These are phyloP conservation scores for Reutealis trisperma DNA, from an alignment of 345 rosid genomes.

Conservation along the genomic window DNA sequence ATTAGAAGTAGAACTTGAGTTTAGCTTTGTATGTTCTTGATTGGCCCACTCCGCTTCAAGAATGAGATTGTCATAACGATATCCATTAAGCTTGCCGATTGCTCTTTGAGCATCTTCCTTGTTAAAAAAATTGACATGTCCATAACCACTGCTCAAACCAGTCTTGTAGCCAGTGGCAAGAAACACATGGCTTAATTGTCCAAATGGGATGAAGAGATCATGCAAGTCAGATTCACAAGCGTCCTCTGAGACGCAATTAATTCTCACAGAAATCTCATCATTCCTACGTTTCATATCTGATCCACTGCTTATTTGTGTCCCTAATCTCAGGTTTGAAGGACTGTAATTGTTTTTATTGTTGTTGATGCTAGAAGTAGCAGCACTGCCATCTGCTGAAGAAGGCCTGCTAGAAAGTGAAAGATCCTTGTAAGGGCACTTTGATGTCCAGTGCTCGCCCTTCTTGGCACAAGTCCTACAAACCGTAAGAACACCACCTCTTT, in stretches of 20 bases:
- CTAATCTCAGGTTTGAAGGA: constrained; percentile 69
- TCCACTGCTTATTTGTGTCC: constrained; percentile 56
- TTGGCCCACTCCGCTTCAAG: constrained; percentile 38
- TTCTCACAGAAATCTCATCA: constrained; percentile 82
- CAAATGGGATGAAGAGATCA: constrained; percentile 44
- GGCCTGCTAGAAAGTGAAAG: constrained; percentile 65
- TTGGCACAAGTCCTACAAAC: constrained; percentile 80
- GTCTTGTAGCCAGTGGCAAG: constrained; percentile 36
- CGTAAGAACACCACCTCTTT: constrained; percentile 79
- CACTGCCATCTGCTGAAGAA: constrained; percentile 25
- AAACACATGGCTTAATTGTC: constrained; percentile 32
- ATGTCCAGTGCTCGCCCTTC: constrained; percentile 90
- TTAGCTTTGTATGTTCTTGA: constrained; percentile 16
- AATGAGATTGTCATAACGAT: constrained; percentile 49
- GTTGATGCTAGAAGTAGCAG: constrained; percentile 33
- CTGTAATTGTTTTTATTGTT: constrained; percentile 56
- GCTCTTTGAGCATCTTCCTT: constrained; percentile 41
- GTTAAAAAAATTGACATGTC: constrained; percentile 38
- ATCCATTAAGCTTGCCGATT: constrained; percentile 41
- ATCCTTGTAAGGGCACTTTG: constrained; percentile 87
- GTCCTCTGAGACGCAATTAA: constrained; percentile 42
- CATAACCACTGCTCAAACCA: constrained; percentile 35
- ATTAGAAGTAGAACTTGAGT: background rate
- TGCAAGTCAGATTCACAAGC: constrained; percentile 42
- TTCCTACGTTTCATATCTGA: constrained; percentile 82